Percentiles rank a stretch among this genome's conserved stretches.
Evolutionary conservation across 345 rosid genomes (phyloP).

Genomic region (Microcos paniculata): DNA sequence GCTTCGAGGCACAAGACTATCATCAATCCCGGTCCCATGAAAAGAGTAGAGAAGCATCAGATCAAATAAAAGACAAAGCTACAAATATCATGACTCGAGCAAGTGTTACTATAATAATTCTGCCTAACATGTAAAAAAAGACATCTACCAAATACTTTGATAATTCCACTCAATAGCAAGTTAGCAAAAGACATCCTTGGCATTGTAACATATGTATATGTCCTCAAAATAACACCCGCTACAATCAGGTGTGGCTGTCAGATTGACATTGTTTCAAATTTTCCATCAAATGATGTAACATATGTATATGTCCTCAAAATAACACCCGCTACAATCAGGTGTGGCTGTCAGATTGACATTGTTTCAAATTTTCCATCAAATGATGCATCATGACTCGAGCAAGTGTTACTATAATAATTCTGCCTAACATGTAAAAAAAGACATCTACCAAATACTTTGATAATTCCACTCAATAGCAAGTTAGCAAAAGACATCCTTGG

Average conservation of each 20-base stretch:
- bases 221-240: too few species aligned
- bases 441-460: background rate
- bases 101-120: background rate
- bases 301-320: too few species aligned
- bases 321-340: background rate
- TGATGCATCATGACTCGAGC: background rate
- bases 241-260: background rate
- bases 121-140: background rate
- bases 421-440: background rate
- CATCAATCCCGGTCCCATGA: too few species aligned
- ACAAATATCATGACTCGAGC: background rate
- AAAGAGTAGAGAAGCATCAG: too few species aligned
- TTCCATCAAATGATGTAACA: background rate
- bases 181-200: background rate
- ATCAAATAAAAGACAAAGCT: too few species aligned
- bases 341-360: background rate
- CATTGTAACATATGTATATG: background rate
- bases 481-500: background rate
- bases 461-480: background rate
- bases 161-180: background rate
- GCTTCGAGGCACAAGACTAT: too few species aligned
- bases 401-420: background rate
- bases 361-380: background rate
- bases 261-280: background rate
- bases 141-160: background rate